Evolutionary conservation across 2,329 filamentous ascomycete genomes (phyloP).

Genomic region (Penicillium sp.): DNA sequence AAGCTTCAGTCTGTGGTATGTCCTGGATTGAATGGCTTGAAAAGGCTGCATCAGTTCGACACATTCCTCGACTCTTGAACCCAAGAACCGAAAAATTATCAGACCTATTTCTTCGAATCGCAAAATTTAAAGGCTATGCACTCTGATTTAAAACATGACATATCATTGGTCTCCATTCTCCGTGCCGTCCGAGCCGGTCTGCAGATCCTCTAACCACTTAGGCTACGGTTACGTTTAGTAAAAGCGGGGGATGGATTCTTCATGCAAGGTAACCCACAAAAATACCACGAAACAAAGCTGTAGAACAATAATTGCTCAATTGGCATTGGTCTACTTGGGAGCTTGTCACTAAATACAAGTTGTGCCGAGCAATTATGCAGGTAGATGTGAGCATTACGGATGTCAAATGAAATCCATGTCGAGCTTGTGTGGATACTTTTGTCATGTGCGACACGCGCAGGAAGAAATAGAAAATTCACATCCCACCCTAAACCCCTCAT

Average conservation of each 20-base stretch:
- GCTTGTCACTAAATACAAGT: not conserved
- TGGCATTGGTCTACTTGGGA: not conserved
- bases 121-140: not conserved
- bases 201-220: not conserved
- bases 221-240: not conserved
- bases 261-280: not conserved
- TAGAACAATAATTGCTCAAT: not conserved
- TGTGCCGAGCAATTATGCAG: not conserved
- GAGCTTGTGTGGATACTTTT: not conserved
- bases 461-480: not conserved
- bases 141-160: not conserved
- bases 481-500: not conserved
- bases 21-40: too few relatives aligned
- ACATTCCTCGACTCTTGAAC: too few relatives aligned
- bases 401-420: not conserved
- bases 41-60: too few relatives aligned
- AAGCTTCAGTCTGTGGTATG: too few relatives aligned
- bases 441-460: not conserved
- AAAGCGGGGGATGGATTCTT: not conserved
- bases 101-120: too few relatives aligned
- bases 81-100: too few relatives aligned
- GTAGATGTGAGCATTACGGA: too few relatives aligned
- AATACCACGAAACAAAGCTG: not conserved
- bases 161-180: not conserved
- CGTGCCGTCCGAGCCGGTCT: not conserved